Evolutionary conservation across 305 asterid genomes (phyloP), one percentile per base, ranked within the genome.

Genomic region (Plantago coronopus): DNA sequence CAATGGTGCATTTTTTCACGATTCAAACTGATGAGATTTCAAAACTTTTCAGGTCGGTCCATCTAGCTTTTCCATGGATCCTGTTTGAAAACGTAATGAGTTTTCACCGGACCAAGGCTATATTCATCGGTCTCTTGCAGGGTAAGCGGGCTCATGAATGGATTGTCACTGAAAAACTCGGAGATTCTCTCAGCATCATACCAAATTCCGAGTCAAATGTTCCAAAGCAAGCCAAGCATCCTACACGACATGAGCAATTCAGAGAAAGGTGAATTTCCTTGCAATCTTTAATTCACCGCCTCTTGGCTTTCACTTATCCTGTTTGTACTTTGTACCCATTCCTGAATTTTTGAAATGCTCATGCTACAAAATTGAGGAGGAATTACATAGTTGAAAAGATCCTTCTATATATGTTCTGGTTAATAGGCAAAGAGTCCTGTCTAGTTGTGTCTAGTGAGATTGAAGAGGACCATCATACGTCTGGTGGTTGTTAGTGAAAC

Each of bases 11-110:
- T 25, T 11, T n/a, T 22, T 53, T 53, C 38, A 5, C 25, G 16
- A 22, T 7, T 20, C 57, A 27, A 17, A 49, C 4, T 16, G 29
- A 19, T 49, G n/a, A 49, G 20, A 49, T 8, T 9, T 49, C 7
- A 2, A 18, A 8, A 53, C 23, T 17, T n/a, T 55, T 15, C 45
- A 55, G 60, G 60, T 55, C 60, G 34, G 0, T 55, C 20, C 20
- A 55, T 55, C 25, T 55, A 17, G 17, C 25, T 17, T 17, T 55
- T 2, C 25, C 23, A 0, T 55, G 60, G 60, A 34, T 55, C 44
- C 46, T 55, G 16, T 55, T 55, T 55, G 60, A 55, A 18, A 55
- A 55, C 7, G 60, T 5, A 16, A 55, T 55, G 60, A 15, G 22
- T 3, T 55, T 55, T 17, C 60, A 55, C 16, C 20, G 46, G n/a